Conservation (phyloP, 371 early-diverging fungal genomes). For the Dentiscutata heterogama region DNA sequence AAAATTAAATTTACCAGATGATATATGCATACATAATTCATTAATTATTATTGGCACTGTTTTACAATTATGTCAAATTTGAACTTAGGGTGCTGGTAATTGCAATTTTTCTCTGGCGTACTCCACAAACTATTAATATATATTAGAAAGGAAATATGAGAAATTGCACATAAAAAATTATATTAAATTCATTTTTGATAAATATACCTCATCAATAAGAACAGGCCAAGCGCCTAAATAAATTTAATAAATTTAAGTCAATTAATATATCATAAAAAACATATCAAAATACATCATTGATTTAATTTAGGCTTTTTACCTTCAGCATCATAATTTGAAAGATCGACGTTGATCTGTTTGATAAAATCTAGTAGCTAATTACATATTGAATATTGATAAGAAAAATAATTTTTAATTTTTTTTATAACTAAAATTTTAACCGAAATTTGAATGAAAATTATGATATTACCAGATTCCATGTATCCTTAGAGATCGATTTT, state of each 20-base stretch:
- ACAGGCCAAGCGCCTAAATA: conserved; percentile 79
- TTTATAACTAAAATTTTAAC: background rate
- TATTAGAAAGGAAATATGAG: background rate
- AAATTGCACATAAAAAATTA: background rate
- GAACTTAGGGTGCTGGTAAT: background rate
- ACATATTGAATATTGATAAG: no score
- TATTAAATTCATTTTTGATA: background rate
- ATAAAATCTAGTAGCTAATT: conserved; percentile 82
- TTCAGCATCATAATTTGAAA: conserved; percentile 78
- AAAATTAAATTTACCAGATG: no score
- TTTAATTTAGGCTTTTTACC: conserved; percentile 53
- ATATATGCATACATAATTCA: no score
- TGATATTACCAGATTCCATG: conserved; percentile 81
- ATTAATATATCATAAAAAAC: background rate
- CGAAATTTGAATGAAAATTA: background rate
- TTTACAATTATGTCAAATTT: no score
- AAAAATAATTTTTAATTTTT: no score
- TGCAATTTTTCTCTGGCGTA: conserved; percentile 40
- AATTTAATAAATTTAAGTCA: background rate
- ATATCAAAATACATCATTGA: background rate
- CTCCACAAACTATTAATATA: conserved; percentile 36
- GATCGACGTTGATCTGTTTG: conserved; percentile 65
- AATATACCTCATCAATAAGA: conserved; percentile 76
- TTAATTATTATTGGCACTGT: no score
- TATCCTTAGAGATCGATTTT: conserved; percentile 85